Percentiles rank a stretch among this genome's conserved stretches.
Evolutionary conservation across 805 yeast species (phyloP).

Genomic region (Starmerella potacharoeniae): DNA sequence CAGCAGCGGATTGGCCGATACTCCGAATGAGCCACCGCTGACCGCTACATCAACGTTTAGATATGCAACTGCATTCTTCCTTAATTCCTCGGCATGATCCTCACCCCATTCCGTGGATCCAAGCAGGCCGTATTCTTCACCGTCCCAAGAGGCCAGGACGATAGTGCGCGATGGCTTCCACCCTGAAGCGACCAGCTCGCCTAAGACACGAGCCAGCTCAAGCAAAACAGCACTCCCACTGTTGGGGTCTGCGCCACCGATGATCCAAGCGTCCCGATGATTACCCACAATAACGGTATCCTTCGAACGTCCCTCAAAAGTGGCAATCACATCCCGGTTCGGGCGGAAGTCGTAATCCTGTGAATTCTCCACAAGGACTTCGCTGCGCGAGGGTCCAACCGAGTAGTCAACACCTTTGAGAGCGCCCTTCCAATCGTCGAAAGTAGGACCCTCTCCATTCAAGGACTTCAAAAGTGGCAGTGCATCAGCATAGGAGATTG

Average conservation of each 20-base stretch:
- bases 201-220: conserved; percentile 52
- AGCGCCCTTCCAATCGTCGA: conserved; percentile 37
- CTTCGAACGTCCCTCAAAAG: conserved; percentile 42
- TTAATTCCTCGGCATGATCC: conserved; percentile 38
- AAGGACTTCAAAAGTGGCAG: conserved; percentile 48
- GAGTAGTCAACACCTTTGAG: conserved; percentile 38
- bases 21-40: conserved; percentile 41
- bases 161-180: conserved; percentile 70
- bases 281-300: conserved; percentile 59
- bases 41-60: conserved; percentile 59
- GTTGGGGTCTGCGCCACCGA: conserved; percentile 74
- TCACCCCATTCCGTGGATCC: conserved; percentile 78
- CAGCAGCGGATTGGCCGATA: conserved; percentile 51
- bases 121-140: conserved; percentile 57
- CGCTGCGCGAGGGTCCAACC: conserved; percentile 39
- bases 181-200: conserved; percentile 40
- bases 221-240: conserved; percentile 56
- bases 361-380: conserved; percentile 45
- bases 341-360: conserved; percentile 55
- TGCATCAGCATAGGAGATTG: conserved; percentile 54
- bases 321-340: conserved; percentile 52
- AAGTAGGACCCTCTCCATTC: conserved; percentile 44
- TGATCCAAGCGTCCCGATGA: conserved; percentile 73
- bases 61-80: conserved; percentile 49
- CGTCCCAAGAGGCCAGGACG: conserved; percentile 69